Conservation (phyloP, 2,329 filamentous ascomycete species). For the Phaeosphaeriaceae sp. region DNA sequence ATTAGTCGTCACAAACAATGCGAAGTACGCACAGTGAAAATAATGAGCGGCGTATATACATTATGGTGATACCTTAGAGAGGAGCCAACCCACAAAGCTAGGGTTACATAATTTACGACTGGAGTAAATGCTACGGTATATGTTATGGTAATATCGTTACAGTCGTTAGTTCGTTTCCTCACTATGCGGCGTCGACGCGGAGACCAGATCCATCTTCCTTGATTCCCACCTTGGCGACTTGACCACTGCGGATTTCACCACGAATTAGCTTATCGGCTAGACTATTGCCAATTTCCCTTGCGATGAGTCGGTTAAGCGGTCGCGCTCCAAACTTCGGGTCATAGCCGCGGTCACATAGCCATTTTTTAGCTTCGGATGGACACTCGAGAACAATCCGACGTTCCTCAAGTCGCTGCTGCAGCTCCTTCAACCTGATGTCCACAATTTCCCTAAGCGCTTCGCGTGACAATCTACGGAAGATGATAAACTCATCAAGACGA, state of each 20-base stretch:
- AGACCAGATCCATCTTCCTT: constrained; percentile 57
- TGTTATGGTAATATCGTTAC: constrained; percentile 32
- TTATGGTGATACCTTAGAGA: constrained; percentile 13
- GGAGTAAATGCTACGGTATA: constrained; percentile 4
- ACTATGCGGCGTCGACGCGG: constrained; percentile 21
- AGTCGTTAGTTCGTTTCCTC: constrained; percentile 9
- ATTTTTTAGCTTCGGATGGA: constrained; percentile 74
- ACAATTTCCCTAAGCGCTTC: constrained; percentile 87
- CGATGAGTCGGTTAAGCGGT: constrained; percentile 88
- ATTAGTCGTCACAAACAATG: not conserved
- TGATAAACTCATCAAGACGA: constrained; percentile 93
- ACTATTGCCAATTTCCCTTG: constrained; percentile 85
- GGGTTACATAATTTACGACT: constrained; percentile 20
- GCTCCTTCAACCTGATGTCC: constrained; percentile 84
- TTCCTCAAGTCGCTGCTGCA: constrained; percentile 83
- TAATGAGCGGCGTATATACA: constrained; percentile 7
- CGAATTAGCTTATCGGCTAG: constrained; percentile 92
- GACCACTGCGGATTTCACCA: constrained; percentile 77
- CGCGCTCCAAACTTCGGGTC: constrained; percentile 90
- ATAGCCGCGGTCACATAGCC: constrained; percentile 89
- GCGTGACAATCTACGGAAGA: constrained; percentile 86
- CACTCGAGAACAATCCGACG: constrained; percentile 80
- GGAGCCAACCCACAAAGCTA: constrained; percentile 14
- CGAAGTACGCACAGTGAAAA: not conserved
- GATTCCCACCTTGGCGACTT: constrained; percentile 73